A percentile compares a stretch with the other conserved stretches of the same genome.
Conservation (phyloP, 2,329 filamentous ascomycete species). For the Fusarium papillatum region DNA sequence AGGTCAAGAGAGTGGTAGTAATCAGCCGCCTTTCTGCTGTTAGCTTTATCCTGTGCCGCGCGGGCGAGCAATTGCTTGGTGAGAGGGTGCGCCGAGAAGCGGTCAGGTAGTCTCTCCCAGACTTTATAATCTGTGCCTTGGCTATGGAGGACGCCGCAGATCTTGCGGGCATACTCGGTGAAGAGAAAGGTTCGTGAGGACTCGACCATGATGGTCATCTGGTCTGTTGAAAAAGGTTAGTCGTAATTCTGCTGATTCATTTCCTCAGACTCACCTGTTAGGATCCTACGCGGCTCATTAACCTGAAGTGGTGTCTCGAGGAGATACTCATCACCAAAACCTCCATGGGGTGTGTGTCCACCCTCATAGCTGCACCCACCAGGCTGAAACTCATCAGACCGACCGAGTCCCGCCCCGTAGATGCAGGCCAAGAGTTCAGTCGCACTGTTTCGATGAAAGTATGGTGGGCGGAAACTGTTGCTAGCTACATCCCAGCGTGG, state of each 20-base stretch:
- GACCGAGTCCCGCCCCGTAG: slow-evolving; percentile 5
- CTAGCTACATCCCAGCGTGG: slow-evolving; percentile 1
- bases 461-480: slow-evolving; percentile 9
- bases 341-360: slow-evolving; percentile 20
- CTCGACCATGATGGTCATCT: slow-evolving; percentile 31
- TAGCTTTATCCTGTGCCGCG: background rate
- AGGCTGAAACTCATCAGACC: slow-evolving; percentile 12
- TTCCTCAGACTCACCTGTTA: background rate
- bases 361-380: slow-evolving; percentile 22
- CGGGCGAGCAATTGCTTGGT: slow-evolving; percentile 6
- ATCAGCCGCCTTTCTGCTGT: background rate
- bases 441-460: slow-evolving; percentile 11
- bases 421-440: slow-evolving; percentile 16
- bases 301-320: slow-evolving; percentile 4
- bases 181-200: slow-evolving; percentile 16
- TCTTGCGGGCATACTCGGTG: slow-evolving; percentile 18
- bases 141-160: slow-evolving; percentile 14
- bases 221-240: slow-evolving; percentile 2
- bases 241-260: rapidly evolving
- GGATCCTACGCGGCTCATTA: slow-evolving; percentile 14
- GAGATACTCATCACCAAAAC: slow-evolving; percentile 18
- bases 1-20: slow-evolving; percentile 18
- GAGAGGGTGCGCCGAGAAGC: slow-evolving; percentile 14
- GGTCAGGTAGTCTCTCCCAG: slow-evolving; percentile 23
- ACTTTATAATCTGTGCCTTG: slow-evolving; percentile 16